Evolutionary conservation across 805 yeast species (phyloP), one percentile per base, ranked within the genome.

Genomic region (Cyberlindnera saturnus): DNA sequence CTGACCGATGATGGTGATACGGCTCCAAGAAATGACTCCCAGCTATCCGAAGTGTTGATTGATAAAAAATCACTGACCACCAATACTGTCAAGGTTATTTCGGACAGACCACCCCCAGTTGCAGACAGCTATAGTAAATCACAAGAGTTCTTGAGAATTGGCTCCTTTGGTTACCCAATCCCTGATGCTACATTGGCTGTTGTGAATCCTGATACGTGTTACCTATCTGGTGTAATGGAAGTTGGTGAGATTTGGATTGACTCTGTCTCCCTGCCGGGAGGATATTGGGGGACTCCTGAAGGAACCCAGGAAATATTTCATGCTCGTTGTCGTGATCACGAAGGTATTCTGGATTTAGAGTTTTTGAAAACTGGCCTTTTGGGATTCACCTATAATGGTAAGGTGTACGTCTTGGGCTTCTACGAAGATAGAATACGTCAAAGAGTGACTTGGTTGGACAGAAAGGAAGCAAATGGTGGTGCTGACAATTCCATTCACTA

Each of bases 231-330:
- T 3, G 82, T 75, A 38, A 77, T 86, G 56, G 87, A 84, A 49
- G 86, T 93, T 14, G 99, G 99, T 23, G 99, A 93, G 62, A 82
- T 93, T 30, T 93, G 98, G 98, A 86, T 93, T n/a, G 96, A 90
- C 55, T 83, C 95, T 35, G 91, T 91, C 2, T 85, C 95, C 47
- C 65, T 93, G 6, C 82, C 95, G 2, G 96, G 96, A 14, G 96
- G 96, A 0, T 86, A 85, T 57, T 88, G 89, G 82, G 90, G 80
- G 1, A 61, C 76, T 16, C 81, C 65, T 20, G 78, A 66, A 40
- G 87, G 85, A 36, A 84, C 95, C 0, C 81, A 77, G 45, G 74
- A 71, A 47, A 82, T 87, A 2, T 88, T 88, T 63, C 93, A 84
- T 55, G 96, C 96, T 0, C 76, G 79, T 48, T 86, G 95, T 55